A percentile compares a stretch with the other conserved stretches of the same genome.
Conservation (phyloP, 768 basidiomycete genomes). For the Amanita phalloides region DNA sequence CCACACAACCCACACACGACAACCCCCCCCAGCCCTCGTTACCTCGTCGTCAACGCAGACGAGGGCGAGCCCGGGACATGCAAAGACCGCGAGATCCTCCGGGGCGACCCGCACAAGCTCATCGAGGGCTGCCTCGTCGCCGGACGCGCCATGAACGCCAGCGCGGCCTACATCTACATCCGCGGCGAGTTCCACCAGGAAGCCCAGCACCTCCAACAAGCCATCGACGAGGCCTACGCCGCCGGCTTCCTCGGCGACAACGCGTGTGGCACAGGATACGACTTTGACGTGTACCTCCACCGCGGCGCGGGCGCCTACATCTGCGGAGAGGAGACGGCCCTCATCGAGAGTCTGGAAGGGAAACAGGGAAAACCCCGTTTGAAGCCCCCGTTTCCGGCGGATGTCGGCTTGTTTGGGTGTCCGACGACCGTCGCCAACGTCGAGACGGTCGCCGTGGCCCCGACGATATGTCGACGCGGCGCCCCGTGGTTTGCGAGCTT, state of each 20-base stretch:
- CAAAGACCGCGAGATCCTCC: slow-evolving; percentile 97
- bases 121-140: slow-evolving; percentile 97
- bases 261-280: slow-evolving; percentile 85
- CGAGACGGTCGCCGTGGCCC: slow-evolving; percentile 96
- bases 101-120: slow-evolving; percentile 97
- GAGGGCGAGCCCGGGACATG: slow-evolving; percentile 99
- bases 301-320: slow-evolving; percentile 98
- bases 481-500: slow-evolving; percentile 87
- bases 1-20: neutral
- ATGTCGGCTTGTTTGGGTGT: slow-evolving; percentile 95
- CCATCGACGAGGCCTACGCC: slow-evolving; percentile 91
- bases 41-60: slow-evolving; percentile 96
- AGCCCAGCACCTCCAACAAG: slow-evolving; percentile 87
- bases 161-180: slow-evolving; percentile 98
- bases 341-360: slow-evolving; percentile 95
- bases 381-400: slow-evolving; percentile 98
- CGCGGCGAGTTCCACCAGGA: slow-evolving; percentile 98
- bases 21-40: slow-evolving; percentile 56
- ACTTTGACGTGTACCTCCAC: slow-evolving; percentile 98
- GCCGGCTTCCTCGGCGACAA: slow-evolving; percentile 83
- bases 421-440: slow-evolving; percentile 98
- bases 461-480: slow-evolving; percentile 90
- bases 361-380: slow-evolving; percentile 97
- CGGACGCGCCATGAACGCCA: slow-evolving; percentile 95
- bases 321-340: slow-evolving; percentile 95